phyloP scores from a whole-genome alignment of 805 yeast genomes.

The Candida easanensis region DNA sequence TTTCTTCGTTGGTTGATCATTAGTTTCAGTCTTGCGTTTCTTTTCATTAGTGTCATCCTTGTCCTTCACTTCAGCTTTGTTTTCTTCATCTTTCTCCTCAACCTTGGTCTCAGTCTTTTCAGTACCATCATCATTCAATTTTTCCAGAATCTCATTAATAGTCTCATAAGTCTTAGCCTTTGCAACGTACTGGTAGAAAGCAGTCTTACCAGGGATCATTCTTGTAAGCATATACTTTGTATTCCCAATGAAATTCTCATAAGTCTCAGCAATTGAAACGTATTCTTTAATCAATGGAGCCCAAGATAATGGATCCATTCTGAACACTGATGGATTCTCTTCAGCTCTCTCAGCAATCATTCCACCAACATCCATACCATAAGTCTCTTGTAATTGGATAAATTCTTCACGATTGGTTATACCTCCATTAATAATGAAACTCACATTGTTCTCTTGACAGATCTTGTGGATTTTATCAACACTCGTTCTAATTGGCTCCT shows the following conservation, averaged over 20 bases:
- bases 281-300: constrained; percentile 52
- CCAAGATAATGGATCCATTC: constrained; percentile 46
- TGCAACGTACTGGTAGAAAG: constrained; percentile 54
- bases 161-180: constrained; percentile 55
- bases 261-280: constrained; percentile 46
- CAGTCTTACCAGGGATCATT: constrained; percentile 74
- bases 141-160: constrained; percentile 30
- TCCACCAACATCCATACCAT: constrained; percentile 69
- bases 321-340: constrained; percentile 76
- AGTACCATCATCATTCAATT: constrained; percentile 21
- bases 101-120: constrained; percentile 2
- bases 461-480: constrained; percentile 58
- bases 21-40: constrained; percentile 16
- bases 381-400: constrained; percentile 44
- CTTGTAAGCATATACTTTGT: constrained; percentile 79
- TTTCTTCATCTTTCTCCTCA: background rate
- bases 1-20: constrained; percentile 14
- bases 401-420: constrained; percentile 55
- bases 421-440: constrained; percentile 82
- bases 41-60: constrained; percentile 10
- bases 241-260: constrained; percentile 65
- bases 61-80: background rate
- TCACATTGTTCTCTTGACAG: constrained; percentile 60
- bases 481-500: constrained; percentile 72
- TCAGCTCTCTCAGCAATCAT: constrained; percentile 96